phyloP scores from a whole-genome alignment of 2,329 filamentous ascomycete species.

The Aspergillus tubingensis region DNA sequence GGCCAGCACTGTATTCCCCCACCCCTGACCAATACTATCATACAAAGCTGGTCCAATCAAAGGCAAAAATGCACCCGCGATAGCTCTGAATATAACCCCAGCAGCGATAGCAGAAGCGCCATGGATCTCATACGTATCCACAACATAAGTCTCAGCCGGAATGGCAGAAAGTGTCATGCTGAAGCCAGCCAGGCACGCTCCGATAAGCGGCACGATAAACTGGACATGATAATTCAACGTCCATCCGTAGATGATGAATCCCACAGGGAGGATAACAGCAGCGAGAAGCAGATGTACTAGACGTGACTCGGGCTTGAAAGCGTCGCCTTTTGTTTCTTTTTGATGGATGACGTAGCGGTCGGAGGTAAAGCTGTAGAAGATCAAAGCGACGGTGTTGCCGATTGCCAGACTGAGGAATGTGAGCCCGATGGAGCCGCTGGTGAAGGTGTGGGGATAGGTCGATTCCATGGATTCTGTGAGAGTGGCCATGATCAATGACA shows the following conservation, averaged over 20 bases:
- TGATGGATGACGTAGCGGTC: neutral
- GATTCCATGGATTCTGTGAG: slow-evolving; percentile 4
- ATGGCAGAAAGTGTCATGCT: neutral
- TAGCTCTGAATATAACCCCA: neutral
- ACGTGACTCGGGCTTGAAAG: neutral
- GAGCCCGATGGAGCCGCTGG: neutral
- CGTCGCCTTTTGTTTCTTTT: neutral
- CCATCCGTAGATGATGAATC: slow-evolving; percentile 1
- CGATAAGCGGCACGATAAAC: neutral
- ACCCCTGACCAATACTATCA: neutral
- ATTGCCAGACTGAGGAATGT: neutral
- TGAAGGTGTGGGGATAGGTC: neutral
- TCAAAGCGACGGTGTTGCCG: neutral
- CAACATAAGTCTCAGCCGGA: neutral
- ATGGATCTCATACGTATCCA: neutral
- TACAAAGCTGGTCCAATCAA: neutral
- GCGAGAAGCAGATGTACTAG: neutral
- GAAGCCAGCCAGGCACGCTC: neutral
- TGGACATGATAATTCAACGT: neutral
- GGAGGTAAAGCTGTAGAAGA: slow-evolving; percentile 1
- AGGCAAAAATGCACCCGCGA: neutral
- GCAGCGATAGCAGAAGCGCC: neutral
- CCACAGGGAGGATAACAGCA: neutral
- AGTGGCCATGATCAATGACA: neutral
- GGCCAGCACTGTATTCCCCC: neutral